Base-by-base conservation (phyloP, 345 rosid species). In the Citrus mangshanensis region DNA sequence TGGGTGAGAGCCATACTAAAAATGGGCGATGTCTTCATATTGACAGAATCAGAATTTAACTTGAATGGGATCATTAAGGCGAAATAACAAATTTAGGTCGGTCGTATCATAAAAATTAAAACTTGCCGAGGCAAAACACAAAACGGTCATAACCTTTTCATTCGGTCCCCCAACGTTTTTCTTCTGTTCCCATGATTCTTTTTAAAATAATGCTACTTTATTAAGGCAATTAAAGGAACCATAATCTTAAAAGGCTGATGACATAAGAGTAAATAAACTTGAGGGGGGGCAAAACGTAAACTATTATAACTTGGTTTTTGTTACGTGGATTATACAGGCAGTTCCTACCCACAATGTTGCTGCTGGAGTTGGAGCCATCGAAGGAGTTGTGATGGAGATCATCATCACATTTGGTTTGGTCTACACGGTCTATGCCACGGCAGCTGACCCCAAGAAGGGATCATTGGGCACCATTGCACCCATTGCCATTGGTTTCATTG, bases 381-480 rank as follows among this genome's bases (percentile, higher is more conserved):
- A 92, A 87, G 96, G 98, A 84, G 91, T 95, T 22, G 95, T 93
- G 38, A 91, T 95, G 98, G 99, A 95, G 81, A 92, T 95, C 56
- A 82, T 93, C 76, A 90, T 86, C 83, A 95, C 99, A 59, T 95
- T 95, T 74, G 97, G 89, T 18, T 83, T 95, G 83, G 99, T 95
- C 13, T 95, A 95, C 93, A 92, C 96, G 0, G 99, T 92, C 7
- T 93, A 93, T 61, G 97, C 99, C 80, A 95, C 97, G 0, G 99
- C 99, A 7, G 98, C 93, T 66, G 99, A 95, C 84, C 98, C 96
- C 59, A 95, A 93, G 89, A 95, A 91, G 82, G 98, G 99, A 19
- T 88, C 96, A 35, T 81, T 95, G 16, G 98, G 98, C 78, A 93
- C 85, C 72, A 92, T 93, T 54, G 97, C 98, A 51, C 99, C 98